Evolutionary conservation across 495 filamentous ascomycete species (phyloP), one percentile per base, ranked within the genome.

Genomic region (Aspergillus diversus): DNA sequence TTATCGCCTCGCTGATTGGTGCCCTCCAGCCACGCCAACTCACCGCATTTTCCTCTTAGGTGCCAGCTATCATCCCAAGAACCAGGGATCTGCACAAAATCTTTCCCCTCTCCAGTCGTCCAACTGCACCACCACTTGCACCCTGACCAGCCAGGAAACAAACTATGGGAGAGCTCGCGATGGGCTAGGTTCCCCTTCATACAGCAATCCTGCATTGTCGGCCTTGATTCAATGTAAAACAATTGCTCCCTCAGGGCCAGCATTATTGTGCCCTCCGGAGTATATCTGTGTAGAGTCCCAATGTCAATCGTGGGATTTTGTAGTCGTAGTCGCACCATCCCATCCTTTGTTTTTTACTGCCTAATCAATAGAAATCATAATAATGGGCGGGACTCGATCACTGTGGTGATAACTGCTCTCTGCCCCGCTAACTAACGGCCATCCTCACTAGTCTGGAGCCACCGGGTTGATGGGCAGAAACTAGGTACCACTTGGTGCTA

Each of bases 11-110:
- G 7, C 33, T 65, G 63, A 65, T 65, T 65, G 63, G 58, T 61
- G 58, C 57, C 63, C 51, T 54, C 52, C 50, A 21, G 21, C 13
- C 34, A 33, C 57, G 63, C 63, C 63, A 60, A 57, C 63, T 65
- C 63, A 65, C 63, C 63, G 63, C 63, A 65, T 57, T 65, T 65
- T 65, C 42, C 57, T 15, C 31, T 55, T 93, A 83, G 11, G 89
- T 91, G 42, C 53, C 52, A 50, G 47, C 47, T 50, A 15, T 49
- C 17, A 49, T 49, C 46, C 37, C 47, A 50, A 50, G 47, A 50
- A 50, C 47, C 47, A 50, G 21, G 43, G 43, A 63, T 63, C 60
- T 63, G 59, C 54, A 52, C 35, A 6, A 49, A 50, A 51, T 64
- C 8, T 56, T 53, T 57, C 59, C 64, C 56, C 61, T 49, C 21